A percentile compares a stretch with the other conserved stretches of the same genome.
phyloP scores from a whole-genome alignment of 495 filamentous ascomycete species.

The Podospora bellae-mahoneyi region DNA sequence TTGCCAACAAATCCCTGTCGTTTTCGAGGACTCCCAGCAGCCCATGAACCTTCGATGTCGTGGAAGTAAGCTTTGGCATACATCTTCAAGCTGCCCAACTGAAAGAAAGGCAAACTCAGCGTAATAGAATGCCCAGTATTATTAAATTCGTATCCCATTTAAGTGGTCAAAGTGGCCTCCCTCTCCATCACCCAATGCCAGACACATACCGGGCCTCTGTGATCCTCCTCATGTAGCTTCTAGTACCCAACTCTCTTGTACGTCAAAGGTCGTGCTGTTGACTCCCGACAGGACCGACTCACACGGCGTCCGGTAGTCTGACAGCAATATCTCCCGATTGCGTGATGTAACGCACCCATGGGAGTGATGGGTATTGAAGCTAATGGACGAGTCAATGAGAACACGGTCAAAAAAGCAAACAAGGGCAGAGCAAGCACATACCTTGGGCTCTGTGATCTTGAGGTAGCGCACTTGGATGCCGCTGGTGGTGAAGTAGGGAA shows the following conservation, averaged over 20 bases:
- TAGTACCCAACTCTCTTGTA: background rate
- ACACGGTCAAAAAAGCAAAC: background rate
- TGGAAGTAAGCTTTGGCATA: background rate
- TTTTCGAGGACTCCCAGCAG: no score
- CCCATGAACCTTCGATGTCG: no score
- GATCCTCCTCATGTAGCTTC: background rate
- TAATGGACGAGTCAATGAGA: constrained; percentile 41
- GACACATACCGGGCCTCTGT: background rate
- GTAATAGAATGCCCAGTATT: background rate
- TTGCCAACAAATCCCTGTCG: no score
- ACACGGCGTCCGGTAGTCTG: constrained; percentile 81
- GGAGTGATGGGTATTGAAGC: constrained; percentile 96
- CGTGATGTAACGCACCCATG: constrained; percentile 98
- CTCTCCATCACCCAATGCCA: background rate
- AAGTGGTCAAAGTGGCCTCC: no score
- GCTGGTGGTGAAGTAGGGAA: constrained; percentile 98
- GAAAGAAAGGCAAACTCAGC: background rate
- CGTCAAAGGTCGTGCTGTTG: background rate
- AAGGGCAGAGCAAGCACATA: constrained; percentile 43
- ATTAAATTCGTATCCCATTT: background rate
- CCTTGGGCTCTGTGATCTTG: constrained; percentile 99
- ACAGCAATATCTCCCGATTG: constrained; percentile 95
- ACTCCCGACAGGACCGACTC: constrained; percentile 26
- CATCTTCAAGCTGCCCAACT: background rate
- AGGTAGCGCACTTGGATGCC: constrained; percentile 97